Evolutionary conservation across 1,284 basidiomycete genomes (phyloP).

Genomic region (Porogramme epimiltina): DNA sequence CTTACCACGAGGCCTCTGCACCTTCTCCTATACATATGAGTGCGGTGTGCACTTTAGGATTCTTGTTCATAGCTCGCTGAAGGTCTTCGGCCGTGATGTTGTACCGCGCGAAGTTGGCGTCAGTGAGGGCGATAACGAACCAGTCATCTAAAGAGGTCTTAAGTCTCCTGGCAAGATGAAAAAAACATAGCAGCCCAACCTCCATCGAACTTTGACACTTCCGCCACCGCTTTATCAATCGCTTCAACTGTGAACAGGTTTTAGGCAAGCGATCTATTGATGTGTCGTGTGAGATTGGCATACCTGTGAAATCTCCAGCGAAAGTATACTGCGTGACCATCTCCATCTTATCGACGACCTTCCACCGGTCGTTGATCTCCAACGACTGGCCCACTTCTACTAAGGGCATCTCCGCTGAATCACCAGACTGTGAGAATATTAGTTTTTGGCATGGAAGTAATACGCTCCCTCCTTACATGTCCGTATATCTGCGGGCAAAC

Average conservation of each 20-base stretch:
- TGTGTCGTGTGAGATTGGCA: no score
- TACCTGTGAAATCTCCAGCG: constrained; percentile 65
- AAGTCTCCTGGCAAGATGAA: neutral
- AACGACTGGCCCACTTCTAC: constrained; percentile 49
- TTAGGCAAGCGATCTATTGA: no score
- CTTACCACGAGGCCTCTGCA: constrained; percentile 60
- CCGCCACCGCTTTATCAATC: constrained; percentile 58
- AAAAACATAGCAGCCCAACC: constrained; percentile 36
- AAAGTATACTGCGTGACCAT: constrained; percentile 70
- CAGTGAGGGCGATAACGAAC: constrained; percentile 70
- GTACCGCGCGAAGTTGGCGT: constrained; percentile 68
- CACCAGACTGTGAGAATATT: constrained; percentile 53
- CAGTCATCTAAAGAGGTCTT: constrained; percentile 53
- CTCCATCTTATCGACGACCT: constrained; percentile 67
- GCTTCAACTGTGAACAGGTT: constrained; percentile 52
- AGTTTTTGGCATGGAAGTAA: neutral
- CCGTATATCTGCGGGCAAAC: constrained; percentile 51
- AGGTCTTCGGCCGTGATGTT: constrained; percentile 62
- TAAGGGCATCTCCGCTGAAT: constrained; percentile 56
- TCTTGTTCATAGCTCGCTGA: constrained; percentile 54
- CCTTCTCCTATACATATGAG: constrained; percentile 72
- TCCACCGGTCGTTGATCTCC: constrained; percentile 60
- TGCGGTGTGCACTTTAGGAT: constrained; percentile 66
- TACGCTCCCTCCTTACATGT: constrained; percentile 46
- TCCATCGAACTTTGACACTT: constrained; percentile 63